These are phyloP conservation scores for Nigrospora oryzae DNA, from an alignment of 2,329 filamentous ascomycete genomes.

Conservation along the genomic window DNA sequence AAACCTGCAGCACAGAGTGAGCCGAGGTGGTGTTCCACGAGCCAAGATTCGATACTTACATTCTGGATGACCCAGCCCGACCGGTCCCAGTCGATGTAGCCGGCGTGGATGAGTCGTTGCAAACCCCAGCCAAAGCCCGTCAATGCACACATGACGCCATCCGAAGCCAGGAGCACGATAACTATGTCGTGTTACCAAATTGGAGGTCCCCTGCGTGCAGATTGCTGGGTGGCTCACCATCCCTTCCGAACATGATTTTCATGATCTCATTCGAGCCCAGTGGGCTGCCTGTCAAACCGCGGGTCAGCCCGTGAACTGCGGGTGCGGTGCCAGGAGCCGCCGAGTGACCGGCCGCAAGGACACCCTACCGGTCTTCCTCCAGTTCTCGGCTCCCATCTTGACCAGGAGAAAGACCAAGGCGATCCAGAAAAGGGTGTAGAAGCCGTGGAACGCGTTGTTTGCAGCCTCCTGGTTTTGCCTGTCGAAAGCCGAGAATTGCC, in stretches of 20 bases:
- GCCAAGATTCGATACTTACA: slow-evolving; percentile 22
- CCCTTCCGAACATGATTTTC: slow-evolving; percentile 44
- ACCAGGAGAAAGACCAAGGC: slow-evolving; percentile 57
- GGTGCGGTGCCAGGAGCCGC: too few species aligned
- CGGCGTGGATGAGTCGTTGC: slow-evolving; percentile 50
- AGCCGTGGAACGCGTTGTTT: slow-evolving; percentile 67
- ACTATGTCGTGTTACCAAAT: slow-evolving; percentile 21
- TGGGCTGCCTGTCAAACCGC: not conserved
- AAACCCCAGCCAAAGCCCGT: slow-evolving; percentile 59
- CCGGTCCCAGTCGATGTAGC: slow-evolving; percentile 58
- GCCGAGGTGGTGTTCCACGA: not conserved
- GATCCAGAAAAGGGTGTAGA: slow-evolving; percentile 75
- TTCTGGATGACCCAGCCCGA: slow-evolving; percentile 69
- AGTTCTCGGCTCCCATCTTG: slow-evolving; percentile 61
- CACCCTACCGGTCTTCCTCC: slow-evolving; percentile 52
- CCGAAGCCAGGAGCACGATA: slow-evolving; percentile 49
- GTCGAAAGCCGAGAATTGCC: slow-evolving; percentile 68
- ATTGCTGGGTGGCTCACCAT: slow-evolving; percentile 23
- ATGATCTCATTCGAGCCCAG: slow-evolving; percentile 1
- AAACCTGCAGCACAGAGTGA: slow-evolving; percentile 34
- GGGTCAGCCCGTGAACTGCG: too few species aligned
- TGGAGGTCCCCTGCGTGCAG: not conserved
- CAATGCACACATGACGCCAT: slow-evolving; percentile 59
- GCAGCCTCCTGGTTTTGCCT: slow-evolving; percentile 56
- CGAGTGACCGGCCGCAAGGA: too few species aligned